Percentiles rank a stretch among this genome's conserved stretches.
These are phyloP conservation scores for Vicia sativa DNA, from an alignment of 306 rosid genomes.

Conservation along the genomic window DNA sequence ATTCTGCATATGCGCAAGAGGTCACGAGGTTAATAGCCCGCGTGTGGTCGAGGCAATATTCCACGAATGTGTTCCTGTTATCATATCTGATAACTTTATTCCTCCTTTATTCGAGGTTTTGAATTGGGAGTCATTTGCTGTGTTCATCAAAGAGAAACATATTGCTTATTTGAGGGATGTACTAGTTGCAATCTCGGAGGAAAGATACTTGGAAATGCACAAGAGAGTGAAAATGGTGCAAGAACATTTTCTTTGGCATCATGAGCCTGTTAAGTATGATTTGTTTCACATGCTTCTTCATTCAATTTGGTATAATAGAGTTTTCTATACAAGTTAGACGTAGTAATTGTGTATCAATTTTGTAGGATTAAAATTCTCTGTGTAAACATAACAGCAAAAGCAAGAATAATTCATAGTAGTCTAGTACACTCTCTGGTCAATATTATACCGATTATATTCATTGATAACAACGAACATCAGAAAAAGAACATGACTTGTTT, in stretches of 20 bases:
- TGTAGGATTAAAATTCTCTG: conserved; percentile 32
- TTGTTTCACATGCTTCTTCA: conserved; percentile 93
- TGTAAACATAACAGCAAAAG: conserved; percentile 35
- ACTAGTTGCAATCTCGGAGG: conserved; percentile 70
- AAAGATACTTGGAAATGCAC: conserved; percentile 71
- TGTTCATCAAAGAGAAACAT: conserved; percentile 76
- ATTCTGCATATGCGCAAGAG: conserved; percentile 92
- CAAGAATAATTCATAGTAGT: background rate
- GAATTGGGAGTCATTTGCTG: conserved; percentile 92
- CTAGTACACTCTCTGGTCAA: too few relatives aligned
- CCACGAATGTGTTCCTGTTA: conserved; percentile 85
- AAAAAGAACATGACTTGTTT: conserved; percentile 1
- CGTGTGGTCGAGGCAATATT: conserved; percentile 86
- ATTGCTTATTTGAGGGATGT: conserved; percentile 76
- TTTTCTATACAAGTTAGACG: conserved; percentile 45
- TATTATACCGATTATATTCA: too few relatives aligned
- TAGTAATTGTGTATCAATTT: conserved; percentile 36
- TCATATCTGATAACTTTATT: conserved; percentile 91
- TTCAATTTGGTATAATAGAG: conserved; percentile 83
- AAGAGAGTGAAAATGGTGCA: conserved; percentile 80
- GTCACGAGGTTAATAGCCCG: conserved; percentile 93
- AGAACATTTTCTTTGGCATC: conserved; percentile 90
- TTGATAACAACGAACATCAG: too few relatives aligned
- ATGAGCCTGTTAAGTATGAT: conserved; percentile 78
- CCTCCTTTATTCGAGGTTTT: conserved; percentile 86